Conservation (phyloP, 495 filamentous ascomycete species). For the Pyrenula aspistea region DNA sequence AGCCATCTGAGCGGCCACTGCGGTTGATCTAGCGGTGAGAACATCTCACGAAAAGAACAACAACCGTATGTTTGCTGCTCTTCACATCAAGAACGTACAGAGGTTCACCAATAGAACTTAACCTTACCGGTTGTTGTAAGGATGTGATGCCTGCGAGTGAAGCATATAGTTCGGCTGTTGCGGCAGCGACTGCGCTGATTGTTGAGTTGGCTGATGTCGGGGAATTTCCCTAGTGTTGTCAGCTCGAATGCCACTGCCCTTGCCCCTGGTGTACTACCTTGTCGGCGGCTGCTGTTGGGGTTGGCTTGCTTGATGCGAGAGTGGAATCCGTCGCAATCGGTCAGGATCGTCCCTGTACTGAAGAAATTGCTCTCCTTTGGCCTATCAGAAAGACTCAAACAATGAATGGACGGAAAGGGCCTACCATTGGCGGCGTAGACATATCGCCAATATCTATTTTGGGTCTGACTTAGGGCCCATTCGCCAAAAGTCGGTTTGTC, state of each 20-base stretch:
- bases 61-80: too few relatives aligned
- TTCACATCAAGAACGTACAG: too few relatives aligned
- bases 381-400: not conserved
- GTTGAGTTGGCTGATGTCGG: not conserved
- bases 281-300: too few relatives aligned
- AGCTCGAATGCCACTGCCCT: too few relatives aligned
- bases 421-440: not conserved
- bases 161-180: not conserved
- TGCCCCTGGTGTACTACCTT: too few relatives aligned
- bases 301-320: not conserved
- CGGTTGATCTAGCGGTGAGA: too few relatives aligned
- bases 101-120: too few relatives aligned
- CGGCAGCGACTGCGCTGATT: not conserved
- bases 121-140: not conserved
- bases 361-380: not conserved
- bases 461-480: not conserved
- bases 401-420: not conserved
- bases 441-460: not conserved
- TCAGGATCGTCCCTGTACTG: not conserved
- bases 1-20: too few relatives aligned
- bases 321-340: not conserved
- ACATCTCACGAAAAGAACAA: too few relatives aligned
- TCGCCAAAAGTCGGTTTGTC: not conserved
- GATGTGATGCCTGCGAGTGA: not conserved
- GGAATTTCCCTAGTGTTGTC: not conserved